Evolutionary conservation across 495 filamentous ascomycete genomes (phyloP).

Genomic region (Aspergillus funiculosus): DNA sequence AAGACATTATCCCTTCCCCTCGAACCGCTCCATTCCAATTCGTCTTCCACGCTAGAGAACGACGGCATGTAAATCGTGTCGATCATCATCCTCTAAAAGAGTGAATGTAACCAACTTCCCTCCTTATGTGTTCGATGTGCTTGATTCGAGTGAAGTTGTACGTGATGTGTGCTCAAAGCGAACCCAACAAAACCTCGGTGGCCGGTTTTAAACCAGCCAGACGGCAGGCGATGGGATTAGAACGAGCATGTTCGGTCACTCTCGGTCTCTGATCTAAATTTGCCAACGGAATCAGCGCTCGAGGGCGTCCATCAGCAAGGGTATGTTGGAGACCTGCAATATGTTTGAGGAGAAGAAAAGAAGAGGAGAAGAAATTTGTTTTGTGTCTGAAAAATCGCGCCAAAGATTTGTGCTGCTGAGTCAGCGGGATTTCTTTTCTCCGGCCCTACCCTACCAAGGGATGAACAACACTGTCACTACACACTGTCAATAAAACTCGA

Average conservation of each 20-base stretch:
- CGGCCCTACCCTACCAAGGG: no score
- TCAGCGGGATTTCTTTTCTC: no score
- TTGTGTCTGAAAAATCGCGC: constrained; percentile 3
- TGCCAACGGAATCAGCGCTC: constrained; percentile 34
- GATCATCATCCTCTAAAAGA: background rate
- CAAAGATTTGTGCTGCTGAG: no score
- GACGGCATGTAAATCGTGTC: constrained; percentile 6
- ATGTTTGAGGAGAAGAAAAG: constrained; percentile 26
- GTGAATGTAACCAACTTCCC: no score
- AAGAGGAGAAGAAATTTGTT: constrained; percentile 5
- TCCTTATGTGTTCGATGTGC: constrained; percentile 4
- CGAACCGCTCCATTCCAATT: no score
- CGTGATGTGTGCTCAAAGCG: constrained; percentile 45
- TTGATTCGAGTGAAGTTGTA: background rate
- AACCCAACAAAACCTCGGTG: constrained; percentile 38
- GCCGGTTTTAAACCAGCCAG: no score
- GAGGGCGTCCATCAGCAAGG: constrained; percentile 35
- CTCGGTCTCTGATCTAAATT: constrained; percentile 47
- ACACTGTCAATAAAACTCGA: no score
- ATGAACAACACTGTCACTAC: no score
- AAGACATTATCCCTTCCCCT: no score
- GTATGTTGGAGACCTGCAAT: constrained; percentile 44
- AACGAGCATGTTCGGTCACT: constrained; percentile 39
- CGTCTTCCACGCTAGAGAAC: no score
- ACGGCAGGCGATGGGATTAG: constrained; percentile 43